These are phyloP conservation scores for Phaeomoniella chlamydospora DNA, from an alignment of 2,329 filamentous ascomycete genomes.

Conservation along the genomic window DNA sequence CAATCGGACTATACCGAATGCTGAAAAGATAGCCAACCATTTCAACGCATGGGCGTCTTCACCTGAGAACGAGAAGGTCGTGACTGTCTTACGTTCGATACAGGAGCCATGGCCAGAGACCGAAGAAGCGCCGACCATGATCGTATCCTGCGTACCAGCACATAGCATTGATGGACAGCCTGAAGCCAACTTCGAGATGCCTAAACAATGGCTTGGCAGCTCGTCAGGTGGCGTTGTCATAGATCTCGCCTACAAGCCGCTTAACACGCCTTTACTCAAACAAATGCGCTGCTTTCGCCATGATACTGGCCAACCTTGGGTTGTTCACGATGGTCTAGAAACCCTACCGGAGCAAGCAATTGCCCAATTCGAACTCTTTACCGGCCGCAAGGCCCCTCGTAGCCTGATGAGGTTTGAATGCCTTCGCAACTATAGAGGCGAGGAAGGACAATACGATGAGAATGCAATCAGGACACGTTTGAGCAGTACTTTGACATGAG, in stretches of 20 bases:
- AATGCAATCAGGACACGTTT: too few relatives aligned
- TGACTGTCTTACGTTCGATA: constrained; percentile 41
- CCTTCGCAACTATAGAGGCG: constrained; percentile 22
- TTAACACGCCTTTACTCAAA: constrained; percentile 55
- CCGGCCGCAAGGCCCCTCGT: constrained; percentile 56
- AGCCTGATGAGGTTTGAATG: constrained; percentile 57
- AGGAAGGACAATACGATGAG: too few relatives aligned
- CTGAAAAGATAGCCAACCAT: constrained; percentile 52
- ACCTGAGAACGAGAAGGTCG: constrained; percentile 18
- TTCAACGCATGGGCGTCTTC: constrained; percentile 43
- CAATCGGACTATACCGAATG: constrained; percentile 56
- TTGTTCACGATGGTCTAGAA: constrained; percentile 62
- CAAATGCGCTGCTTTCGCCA: constrained; percentile 49
- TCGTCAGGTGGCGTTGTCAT: constrained; percentile 62
- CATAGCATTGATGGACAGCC: constrained; percentile 43
- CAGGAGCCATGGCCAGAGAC: constrained; percentile 50
- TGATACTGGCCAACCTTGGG: constrained; percentile 44
- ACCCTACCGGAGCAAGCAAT: constrained; percentile 66
- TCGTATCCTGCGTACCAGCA: constrained; percentile 63
- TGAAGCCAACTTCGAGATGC: constrained; percentile 56
- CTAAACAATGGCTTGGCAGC: constrained; percentile 54
- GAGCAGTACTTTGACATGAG: too few relatives aligned
- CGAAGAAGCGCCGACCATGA: constrained; percentile 53
- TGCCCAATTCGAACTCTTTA: constrained; percentile 71
- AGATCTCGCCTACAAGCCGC: constrained; percentile 60